Conservation (phyloP, 2,329 filamentous ascomycete genomes). For the Lecanicillium sp. region DNA sequence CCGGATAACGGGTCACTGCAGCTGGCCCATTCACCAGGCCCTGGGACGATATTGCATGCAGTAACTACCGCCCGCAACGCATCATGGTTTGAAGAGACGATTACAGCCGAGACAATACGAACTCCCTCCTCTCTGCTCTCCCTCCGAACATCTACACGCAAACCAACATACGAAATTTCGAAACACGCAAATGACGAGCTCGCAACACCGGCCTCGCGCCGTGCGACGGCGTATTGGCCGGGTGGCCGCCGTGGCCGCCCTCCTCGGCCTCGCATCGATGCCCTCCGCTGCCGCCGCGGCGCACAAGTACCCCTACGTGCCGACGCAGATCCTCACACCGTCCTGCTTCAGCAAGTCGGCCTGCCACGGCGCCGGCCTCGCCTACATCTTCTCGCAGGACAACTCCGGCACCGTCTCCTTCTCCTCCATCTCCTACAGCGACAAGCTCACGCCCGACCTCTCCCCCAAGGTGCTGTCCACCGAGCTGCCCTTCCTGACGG, state of each 20-base stretch:
- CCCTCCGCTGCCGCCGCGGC: constrained; percentile 25
- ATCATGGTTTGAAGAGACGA: constrained; percentile 8
- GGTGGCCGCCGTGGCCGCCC: neutral
- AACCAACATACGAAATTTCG: neutral
- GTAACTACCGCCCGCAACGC: neutral
- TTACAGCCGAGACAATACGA: constrained; percentile 1
- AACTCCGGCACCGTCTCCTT: constrained; percentile 44
- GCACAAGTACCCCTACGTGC: constrained; percentile 64
- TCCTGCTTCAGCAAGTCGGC: constrained; percentile 37
- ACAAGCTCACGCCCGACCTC: constrained; percentile 43
- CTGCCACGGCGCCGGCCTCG: constrained; percentile 38
- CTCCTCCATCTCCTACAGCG: constrained; percentile 59
- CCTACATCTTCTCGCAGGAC: constrained; percentile 64
- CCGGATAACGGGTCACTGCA: too few relatives aligned
- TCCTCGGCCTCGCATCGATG: neutral
- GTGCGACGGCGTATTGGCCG: constrained; percentile 4
- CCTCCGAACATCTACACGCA: too few relatives aligned
- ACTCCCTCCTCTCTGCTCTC: neutral
- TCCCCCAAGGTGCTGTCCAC: constrained; percentile 45
- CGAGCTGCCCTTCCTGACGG: constrained; percentile 56
- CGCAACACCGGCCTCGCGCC: neutral
- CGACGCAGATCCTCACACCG: constrained; percentile 63
- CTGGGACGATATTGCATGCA: neutral
- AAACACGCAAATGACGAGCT: constrained; percentile 2
- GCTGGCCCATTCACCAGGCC: too few relatives aligned